Conservation (phyloP, 1,139 yeast genomes). For the Candida dubliniensis region DNA sequence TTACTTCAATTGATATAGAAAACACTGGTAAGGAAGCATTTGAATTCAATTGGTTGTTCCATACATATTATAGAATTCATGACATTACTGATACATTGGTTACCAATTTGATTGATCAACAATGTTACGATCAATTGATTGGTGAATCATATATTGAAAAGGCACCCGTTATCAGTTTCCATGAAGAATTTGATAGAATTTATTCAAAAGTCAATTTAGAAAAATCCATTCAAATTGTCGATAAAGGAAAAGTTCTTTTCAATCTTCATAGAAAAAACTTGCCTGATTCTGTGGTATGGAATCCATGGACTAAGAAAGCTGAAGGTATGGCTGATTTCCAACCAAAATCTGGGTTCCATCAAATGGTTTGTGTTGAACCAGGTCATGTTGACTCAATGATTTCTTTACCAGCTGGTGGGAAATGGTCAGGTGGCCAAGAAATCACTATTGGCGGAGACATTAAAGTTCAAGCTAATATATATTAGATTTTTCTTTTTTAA, state of each 20-base stretch:
- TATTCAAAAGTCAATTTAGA: constrained; percentile 60
- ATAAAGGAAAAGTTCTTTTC: constrained; percentile 67
- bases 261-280: constrained; percentile 65
- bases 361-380: constrained; percentile 93
- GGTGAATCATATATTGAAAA: constrained; percentile 64
- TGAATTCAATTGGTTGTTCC: constrained; percentile 94
- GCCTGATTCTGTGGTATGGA: constrained; percentile 95
- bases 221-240: constrained; percentile 63
- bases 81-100: constrained; percentile 79
- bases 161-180: constrained; percentile 70
- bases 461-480: constrained; percentile 45
- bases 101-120: constrained; percentile 69
- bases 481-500: constrained; percentile 13
- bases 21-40: constrained; percentile 65
- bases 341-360: constrained; percentile 79
- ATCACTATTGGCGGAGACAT: constrained; percentile 44
- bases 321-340: constrained; percentile 80
- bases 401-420: constrained; percentile 60
- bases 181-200: constrained; percentile 81
- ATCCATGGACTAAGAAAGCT: constrained; percentile 88
- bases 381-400: constrained; percentile 78
- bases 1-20: constrained; percentile 70
- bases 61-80: constrained; percentile 76
- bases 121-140: constrained; percentile 73
- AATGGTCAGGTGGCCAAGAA: constrained; percentile 57